Base-by-base conservation (phyloP, 768 basidiomycete species). In the Cubamyces sp. region DNA sequence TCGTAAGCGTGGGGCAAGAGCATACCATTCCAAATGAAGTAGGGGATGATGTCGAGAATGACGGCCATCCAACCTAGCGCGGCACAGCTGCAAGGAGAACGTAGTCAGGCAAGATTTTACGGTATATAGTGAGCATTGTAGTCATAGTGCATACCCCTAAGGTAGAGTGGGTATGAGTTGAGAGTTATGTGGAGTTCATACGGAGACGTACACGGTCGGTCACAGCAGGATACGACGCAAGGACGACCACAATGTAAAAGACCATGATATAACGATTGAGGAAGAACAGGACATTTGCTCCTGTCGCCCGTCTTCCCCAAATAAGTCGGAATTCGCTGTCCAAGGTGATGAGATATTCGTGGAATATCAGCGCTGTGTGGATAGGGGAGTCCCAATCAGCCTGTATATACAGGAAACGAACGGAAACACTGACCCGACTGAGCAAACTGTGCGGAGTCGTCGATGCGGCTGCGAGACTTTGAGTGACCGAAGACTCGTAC, bases 281-380 rank as follows among this genome's bases (percentile, higher is more conserved):
- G 23, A 66, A 47, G 54, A 66, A 66, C 1, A 66, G 14, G n/a
- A 66, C 12, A 15, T 46, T 60, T 2, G 61, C 61, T 7, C 60
- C 65, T 3, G 57, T 59, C 40, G 39, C 26, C 19, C 59, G 61
- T 9, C 60, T 60, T 21, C 65, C 16, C 65, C 65, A 66, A 21
- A 66, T 48, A 11, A 59, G 52, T 28, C 52, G 47, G 37, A 62
- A 14, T 50, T 66, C 65, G 23, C 50, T 52, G 19, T 46, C 42
- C 26, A 66, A 45, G 1, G 65, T 62, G 23, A 66, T 59, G 50
- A 51, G 39, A 42, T 66, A 57, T 57, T 66, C 65, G 45, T 66
- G 41, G 21, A 61, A 54, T 5, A 65, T 58, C 19, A 61, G 15
- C 5, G 51, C 62, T 63, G 15, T 8, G 21, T 5, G 26, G 34